Conservation (phyloP, 2,329 filamentous ascomycete genomes). For the Atkinsonella hypoxylon region DNA sequence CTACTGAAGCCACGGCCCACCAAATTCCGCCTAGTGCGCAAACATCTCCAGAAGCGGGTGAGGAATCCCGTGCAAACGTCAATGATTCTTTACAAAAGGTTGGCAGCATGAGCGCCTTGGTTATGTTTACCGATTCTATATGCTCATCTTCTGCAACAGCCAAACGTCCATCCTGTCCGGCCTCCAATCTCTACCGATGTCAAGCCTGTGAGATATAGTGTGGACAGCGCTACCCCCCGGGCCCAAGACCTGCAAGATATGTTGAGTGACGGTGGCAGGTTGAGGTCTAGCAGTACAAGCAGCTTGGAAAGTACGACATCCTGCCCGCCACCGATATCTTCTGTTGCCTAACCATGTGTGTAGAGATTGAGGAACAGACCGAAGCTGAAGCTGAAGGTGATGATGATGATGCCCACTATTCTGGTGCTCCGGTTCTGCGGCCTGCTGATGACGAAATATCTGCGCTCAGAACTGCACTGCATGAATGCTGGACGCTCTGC, state of each 20-base stretch:
- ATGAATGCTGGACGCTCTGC: slow-evolving; percentile 88
- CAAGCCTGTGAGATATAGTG: slow-evolving; percentile 50
- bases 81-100: slow-evolving; percentile 15
- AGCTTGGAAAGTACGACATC: slow-evolving; percentile 62
- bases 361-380: slow-evolving; percentile 45
- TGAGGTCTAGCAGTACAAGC: slow-evolving; percentile 55
- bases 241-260: slow-evolving; percentile 75
- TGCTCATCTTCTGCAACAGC: slow-evolving; percentile 6
- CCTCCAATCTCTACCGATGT: slow-evolving; percentile 68
- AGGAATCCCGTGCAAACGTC: slow-evolving; percentile 19
- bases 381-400: slow-evolving; percentile 43
- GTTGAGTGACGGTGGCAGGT: slow-evolving; percentile 39
- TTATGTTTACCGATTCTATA: background rate
- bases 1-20: slow-evolving; percentile 25
- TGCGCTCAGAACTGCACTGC: slow-evolving; percentile 63
- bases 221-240: slow-evolving; percentile 63
- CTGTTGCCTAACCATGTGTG: background rate
- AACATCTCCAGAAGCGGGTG: slow-evolving; percentile 26
- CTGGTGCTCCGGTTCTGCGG: slow-evolving; percentile 27
- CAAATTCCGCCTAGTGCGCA: slow-evolving; percentile 23
- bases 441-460: slow-evolving; percentile 48
- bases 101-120: background rate
- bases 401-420: slow-evolving; percentile 30
- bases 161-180: slow-evolving; percentile 34
- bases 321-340: background rate